Evolutionary conservation across 192 early-diverging fungal genomes (phyloP), one percentile per base, ranked within the genome.

Genomic region (Backusella westeae): DNA sequence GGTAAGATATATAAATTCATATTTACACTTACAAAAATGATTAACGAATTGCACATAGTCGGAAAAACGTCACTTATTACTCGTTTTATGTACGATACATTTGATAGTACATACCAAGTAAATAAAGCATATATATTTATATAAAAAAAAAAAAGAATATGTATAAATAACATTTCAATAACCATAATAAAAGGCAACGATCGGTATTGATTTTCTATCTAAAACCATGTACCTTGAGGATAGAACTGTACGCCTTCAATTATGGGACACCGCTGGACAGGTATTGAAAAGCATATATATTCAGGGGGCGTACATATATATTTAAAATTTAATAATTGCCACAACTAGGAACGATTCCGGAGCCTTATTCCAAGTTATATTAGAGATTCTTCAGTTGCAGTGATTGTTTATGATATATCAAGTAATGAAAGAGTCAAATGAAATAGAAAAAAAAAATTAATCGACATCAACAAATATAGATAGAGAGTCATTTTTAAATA

Each of bases 11-110:
- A 34, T 34, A 53, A 52, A 53, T 44, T 23, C 29, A 34, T 8
- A 53, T 8, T 10, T 39, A 21, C 21, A 21, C n/a, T 2, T 21
- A 39, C 7, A 39, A 39, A 39, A 39, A 39, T 39, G 9, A 39
- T 0, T 53, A 21, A 19, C 6, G 21, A 17, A 34, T 9, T 41
- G 56, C 67, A 34, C 44, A 46, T 85, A 96, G 97, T 97, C 35
- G 97, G 97, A 44, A 99, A 99, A 81, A 99, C 97, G 1, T 98
- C 96, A 6, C 89, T 99, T 59, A 98, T 99, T 74, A 99, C 97
- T n/a, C 90, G 96, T 32, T 99, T 99, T 85, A 99, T 99, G 97
- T 98, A 99, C 83, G 97, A 99, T 76, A 98, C 95, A 15, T 99
- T 99, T 81, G 96, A 99, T 89, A 96, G 96, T 74, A 96, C 95